Evolutionary conservation across 768 basidiomycete species (phyloP).

Genomic region (Solioccasus polychromus): DNA sequence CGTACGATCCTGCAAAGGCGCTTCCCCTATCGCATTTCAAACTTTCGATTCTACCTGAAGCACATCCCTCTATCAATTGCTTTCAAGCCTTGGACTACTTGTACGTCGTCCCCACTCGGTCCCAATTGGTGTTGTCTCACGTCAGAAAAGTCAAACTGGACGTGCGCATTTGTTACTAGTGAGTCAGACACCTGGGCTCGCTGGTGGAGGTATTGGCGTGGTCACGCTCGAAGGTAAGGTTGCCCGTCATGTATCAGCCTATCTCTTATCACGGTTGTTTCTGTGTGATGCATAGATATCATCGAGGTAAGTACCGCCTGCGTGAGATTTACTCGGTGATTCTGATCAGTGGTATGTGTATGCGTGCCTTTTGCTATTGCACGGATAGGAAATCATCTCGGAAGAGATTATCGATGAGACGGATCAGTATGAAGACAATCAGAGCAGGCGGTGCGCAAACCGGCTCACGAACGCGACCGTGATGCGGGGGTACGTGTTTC

Average conservation of each 20-base stretch:
- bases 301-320: conserved; percentile 51
- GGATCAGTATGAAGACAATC: conserved; percentile 86
- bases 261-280: neutral
- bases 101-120: conserved; percentile 36
- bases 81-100: conserved; percentile 95
- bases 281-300: conserved; percentile 47
- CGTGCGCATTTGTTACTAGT: conserved; percentile 89
- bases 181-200: conserved; percentile 74
- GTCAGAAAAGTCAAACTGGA: conserved; percentile 86
- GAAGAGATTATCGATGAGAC: conserved; percentile 97
- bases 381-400: conserved; percentile 80
- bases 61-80: conserved; percentile 82
- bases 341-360: neutral
- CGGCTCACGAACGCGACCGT: conserved; percentile 69
- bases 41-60: conserved; percentile 87
- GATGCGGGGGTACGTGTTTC: conserved; percentile 63
- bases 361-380: neutral
- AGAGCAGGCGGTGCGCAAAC: conserved; percentile 69
- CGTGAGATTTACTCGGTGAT: neutral
- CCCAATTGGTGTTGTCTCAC: conserved; percentile 2
- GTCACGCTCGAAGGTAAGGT: conserved; percentile 76
- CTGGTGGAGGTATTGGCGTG: conserved; percentile 87
- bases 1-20: conserved; percentile 82
- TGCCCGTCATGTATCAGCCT: neutral
- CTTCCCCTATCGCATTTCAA: conserved; percentile 72